Evolutionary conservation across 352 stramenopile species (phyloP), one percentile per base, ranked within the genome.

Genomic region (Phytophthora pinifolia): DNA sequence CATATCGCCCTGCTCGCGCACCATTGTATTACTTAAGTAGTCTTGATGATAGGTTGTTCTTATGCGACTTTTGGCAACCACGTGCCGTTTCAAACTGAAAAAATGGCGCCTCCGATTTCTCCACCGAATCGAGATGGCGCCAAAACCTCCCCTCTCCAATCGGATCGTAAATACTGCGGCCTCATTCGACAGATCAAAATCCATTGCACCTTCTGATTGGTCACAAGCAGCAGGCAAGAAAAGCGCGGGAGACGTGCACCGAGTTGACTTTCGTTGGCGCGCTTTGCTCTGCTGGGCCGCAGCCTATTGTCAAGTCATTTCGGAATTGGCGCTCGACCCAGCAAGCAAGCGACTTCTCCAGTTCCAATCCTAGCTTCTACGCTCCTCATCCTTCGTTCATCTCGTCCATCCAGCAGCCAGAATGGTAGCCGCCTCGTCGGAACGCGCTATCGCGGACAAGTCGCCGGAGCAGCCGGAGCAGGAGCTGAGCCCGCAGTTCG

Each of bases 321-420:
- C 14, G 44, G 38, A 73, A 62, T 69, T 69, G 58, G 52, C 58
- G 22, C 57, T 64, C 44, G 48, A 62, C 46, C 36, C 20, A 25
- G 20, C 20, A 25, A 25, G 20, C 20, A 3, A 25, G n/a, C n/a
- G n/a, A n/a, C n/a, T n/a, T n/a, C n/a, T n/a, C n/a, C n/a, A n/a
- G n/a, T n/a, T n/a, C n/a, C n/a, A n/a, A n/a, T n/a, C n/a, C n/a
- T n/a, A n/a, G n/a, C n/a, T n/a, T n/a, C n/a, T n/a, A n/a, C n/a
- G n/a, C n/a, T n/a, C n/a, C n/a, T n/a, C n/a, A n/a, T n/a, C n/a
- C 89, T 96, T 67, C 83, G 97, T 9, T 99, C 99, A n/a, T n/a
- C n/a, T n/a, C n/a, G n/a, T n/a, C n/a, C n/a, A n/a, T n/a, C n/a
- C n/a, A n/a, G n/a, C n/a, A n/a, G n/a, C n/a, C n/a, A n/a, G n/a